A percentile compares a stretch with the other conserved stretches of the same genome.
Evolutionary conservation across 192 early-diverging fungal species (phyloP).

Genomic region (Backusella mclennaniae): DNA sequence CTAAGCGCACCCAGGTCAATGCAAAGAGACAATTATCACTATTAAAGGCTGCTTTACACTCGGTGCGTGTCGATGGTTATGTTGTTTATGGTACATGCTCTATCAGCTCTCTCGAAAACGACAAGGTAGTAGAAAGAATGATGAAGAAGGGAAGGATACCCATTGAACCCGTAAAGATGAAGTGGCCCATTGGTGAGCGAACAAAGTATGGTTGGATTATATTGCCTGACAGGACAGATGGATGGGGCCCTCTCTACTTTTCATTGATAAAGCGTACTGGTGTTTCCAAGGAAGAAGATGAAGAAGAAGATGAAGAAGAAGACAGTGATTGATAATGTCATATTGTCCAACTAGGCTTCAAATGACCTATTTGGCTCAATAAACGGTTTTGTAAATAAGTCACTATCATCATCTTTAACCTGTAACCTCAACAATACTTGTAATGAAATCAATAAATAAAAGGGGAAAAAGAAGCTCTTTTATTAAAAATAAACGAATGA

Average conservation of each 20-base stretch:
- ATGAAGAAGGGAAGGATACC: slow-evolving; percentile 37
- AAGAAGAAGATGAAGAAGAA: background rate
- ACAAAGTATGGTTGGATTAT: slow-evolving; percentile 54
- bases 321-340: background rate
- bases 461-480: background rate
- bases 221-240: slow-evolving; percentile 46
- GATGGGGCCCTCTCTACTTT: slow-evolving; percentile 60
- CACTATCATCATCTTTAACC: too few species aligned
- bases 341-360: too few species aligned
- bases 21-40: slow-evolving; percentile 42
- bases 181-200: slow-evolving; percentile 47
- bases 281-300: background rate
- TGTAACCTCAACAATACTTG: too few species aligned
- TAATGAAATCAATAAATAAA: too few species aligned
- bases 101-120: slow-evolving; percentile 47
- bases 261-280: slow-evolving; percentile 36
- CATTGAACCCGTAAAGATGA: slow-evolving; percentile 24
- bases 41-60: slow-evolving; percentile 36
- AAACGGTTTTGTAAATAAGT: too few species aligned
- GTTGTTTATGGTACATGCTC: slow-evolving; percentile 57
- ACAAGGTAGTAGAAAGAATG: slow-evolving; percentile 43
- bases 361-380: too few species aligned
- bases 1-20: slow-evolving; percentile 34
- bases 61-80: slow-evolving; percentile 35
- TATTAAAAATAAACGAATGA: too few species aligned